Evolutionary conservation across 331 rosid species (phyloP).

Genomic region (Quercus lobata): DNA sequence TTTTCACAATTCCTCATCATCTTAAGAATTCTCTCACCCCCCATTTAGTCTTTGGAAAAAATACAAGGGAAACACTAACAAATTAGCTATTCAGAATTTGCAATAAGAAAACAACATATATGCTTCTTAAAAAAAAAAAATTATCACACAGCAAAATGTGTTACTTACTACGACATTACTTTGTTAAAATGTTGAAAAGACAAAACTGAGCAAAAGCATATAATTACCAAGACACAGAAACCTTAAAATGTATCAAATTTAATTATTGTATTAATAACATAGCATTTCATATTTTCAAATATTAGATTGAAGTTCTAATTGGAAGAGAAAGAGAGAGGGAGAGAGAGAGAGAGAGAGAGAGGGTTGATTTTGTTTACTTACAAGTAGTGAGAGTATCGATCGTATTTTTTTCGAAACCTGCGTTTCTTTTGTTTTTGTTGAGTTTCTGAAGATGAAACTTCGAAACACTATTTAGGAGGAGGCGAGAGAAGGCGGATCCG

Average conservation of each 20-base stretch:
- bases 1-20: too few relatives aligned
- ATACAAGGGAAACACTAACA: too few relatives aligned
- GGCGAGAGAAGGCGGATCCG: conserved; percentile 6
- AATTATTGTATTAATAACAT: not conserved
- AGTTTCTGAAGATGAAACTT: conserved; percentile 39
- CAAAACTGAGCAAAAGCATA: not conserved
- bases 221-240: not conserved
- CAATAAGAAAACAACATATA: too few relatives aligned
- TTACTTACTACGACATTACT: not conserved
- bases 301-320: not conserved
- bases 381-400: not conserved
- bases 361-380: not conserved
- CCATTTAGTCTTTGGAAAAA: too few relatives aligned
- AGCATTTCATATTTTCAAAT: not conserved
- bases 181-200: not conserved
- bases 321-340: conserved; percentile 7
- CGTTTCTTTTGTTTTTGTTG: conserved; percentile 41
- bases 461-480: not conserved
- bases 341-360: not conserved
- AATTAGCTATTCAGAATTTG: too few relatives aligned
- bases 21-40: too few relatives aligned
- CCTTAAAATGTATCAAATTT: not conserved
- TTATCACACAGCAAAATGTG: not conserved
- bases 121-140: too few relatives aligned
- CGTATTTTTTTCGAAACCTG: conserved; percentile 37